Evolutionary conservation across 106 monocot genomes (phyloP), one percentile per base, ranked within the genome.

Genomic region (Apostasia shenzhenica): DNA sequence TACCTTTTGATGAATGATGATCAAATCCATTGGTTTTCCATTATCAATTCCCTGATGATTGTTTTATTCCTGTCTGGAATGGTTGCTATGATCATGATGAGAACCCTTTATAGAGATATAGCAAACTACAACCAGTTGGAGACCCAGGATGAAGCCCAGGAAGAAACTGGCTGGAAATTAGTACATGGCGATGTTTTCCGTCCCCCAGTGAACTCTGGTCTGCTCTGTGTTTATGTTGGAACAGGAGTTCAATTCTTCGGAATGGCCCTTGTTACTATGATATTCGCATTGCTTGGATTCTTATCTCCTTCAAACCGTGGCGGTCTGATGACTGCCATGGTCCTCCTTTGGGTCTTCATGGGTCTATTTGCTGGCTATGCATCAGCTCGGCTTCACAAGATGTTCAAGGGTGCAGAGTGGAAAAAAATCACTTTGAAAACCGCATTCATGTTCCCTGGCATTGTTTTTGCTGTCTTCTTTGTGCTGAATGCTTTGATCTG

Each of bases 31-130:
- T 88, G 88, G 88, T 88, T 88, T 66, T 88, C 88, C 2, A 88
- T 88, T 42, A 79, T 88, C 57, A 88, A 88, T 55, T 88, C 88
- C 0, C 57, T 84, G 26, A 88, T 88, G 88, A 88, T 88, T 45
- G 88, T 88, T 39, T 81, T 88, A 7, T 88, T 88, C 74, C 76
- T 88, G 0, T 88, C 88, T 59, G 84, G 88, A 41, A 88, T 88
- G 88, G 84, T 88, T 58, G 88, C 88, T 49, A 88, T 88, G 88
- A 88, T 88, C 64, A 88, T 88, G 84, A 68, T 88, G 81, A 72
- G 88, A 48, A 88, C 88, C 1, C 76, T 88, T 4, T 88, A 88
- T 73, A 79, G 73, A 68, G 88, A 88, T 66, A 88, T 88, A 69
- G 72, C 88, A 45, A 84, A 84, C 70, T 88, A 88, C 73, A 88